Conservation (phyloP, 768 basidiomycete species). For the Cystoderma amianthinum region DNA sequence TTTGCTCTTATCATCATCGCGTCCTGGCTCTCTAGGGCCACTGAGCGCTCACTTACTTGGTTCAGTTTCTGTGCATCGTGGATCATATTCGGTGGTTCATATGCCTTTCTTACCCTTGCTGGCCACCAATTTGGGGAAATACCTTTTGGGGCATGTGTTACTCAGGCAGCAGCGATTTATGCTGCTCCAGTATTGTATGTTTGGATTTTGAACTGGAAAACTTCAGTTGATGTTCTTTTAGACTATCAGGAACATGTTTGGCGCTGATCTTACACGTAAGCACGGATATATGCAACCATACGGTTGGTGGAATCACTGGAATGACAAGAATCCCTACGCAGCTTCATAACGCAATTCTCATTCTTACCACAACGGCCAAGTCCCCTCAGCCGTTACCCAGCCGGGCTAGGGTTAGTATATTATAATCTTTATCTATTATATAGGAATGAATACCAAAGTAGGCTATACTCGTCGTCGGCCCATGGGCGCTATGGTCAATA, state of each 20-base stretch:
- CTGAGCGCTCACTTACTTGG: slow-evolving; percentile 14
- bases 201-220: background rate
- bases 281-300: too few relatives aligned
- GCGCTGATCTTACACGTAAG: slow-evolving; percentile 19
- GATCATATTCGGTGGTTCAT: slow-evolving; percentile 21
- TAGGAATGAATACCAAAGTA: background rate
- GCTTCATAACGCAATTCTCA: background rate
- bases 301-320: too few relatives aligned
- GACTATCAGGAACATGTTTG: slow-evolving; percentile 20
- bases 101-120: slow-evolving; percentile 20
- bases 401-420: background rate
- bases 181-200: slow-evolving; percentile 23
- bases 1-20: background rate
- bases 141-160: slow-evolving; percentile 17
- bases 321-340: too few relatives aligned
- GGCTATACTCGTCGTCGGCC: too few relatives aligned
- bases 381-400: background rate
- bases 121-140: slow-evolving; percentile 19
- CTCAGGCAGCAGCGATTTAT: slow-evolving; percentile 22
- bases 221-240: slow-evolving; percentile 2
- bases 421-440: background rate
- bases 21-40: background rate
- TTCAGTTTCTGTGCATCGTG: slow-evolving; percentile 22
- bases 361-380: background rate
- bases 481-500: too few relatives aligned